phyloP scores from a whole-genome alignment of 495 filamentous ascomycete genomes.

The Trichoderma gamsii region DNA sequence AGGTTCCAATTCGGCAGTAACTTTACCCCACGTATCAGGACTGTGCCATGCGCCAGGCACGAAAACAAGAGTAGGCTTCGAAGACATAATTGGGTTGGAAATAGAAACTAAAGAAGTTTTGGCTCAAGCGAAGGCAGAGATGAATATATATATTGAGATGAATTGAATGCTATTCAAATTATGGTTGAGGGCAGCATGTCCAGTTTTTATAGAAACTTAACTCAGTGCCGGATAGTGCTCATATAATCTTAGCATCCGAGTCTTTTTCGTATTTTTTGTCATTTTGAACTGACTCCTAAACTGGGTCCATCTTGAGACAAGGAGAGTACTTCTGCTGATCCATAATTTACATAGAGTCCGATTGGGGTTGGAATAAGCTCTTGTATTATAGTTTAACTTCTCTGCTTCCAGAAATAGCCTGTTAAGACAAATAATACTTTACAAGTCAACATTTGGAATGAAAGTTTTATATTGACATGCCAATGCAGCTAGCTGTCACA shows the following conservation, averaged over 20 bases:
- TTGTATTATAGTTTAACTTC: too few species aligned
- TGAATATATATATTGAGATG: background rate
- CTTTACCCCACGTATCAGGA: conserved; percentile 28
- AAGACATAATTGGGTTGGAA: background rate
- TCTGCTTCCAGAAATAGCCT: too few species aligned
- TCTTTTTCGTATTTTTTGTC: background rate
- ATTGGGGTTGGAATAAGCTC: too few species aligned
- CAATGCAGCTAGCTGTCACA: too few species aligned
- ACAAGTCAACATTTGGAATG: too few species aligned
- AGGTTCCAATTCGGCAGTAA: conserved; percentile 31
- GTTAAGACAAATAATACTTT: too few species aligned
- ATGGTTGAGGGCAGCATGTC: background rate
- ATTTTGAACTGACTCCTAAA: background rate
- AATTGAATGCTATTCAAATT: background rate
- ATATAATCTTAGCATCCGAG: background rate
- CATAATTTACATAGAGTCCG: background rate
- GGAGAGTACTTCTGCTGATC: background rate
- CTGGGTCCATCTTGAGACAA: background rate
- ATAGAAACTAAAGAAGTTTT: background rate
- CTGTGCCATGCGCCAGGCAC: conserved; percentile 46
- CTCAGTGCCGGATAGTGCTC: background rate
- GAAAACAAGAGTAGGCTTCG: conserved; percentile 36
- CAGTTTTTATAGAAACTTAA: background rate
- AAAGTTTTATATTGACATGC: too few species aligned
- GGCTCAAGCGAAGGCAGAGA: background rate